Percentiles rank a stretch among this genome's conserved stretches.
These are phyloP conservation scores for Pythium dissotocum DNA, from an alignment of 352 stramenopile species.

Conservation along the genomic window DNA sequence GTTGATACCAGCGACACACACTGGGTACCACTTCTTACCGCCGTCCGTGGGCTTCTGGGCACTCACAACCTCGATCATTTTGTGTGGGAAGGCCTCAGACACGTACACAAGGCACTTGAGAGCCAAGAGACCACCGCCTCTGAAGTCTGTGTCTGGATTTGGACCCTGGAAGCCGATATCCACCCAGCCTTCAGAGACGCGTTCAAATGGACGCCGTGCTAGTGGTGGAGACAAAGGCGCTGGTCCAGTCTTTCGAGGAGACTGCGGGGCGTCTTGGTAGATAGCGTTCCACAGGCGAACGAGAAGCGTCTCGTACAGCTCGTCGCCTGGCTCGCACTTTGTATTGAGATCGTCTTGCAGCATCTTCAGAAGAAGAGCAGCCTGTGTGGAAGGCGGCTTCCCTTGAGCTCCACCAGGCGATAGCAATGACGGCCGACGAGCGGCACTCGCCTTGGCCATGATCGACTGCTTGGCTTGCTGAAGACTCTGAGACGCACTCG, in stretches of 20 bases:
- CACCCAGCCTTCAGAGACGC: conserved; percentile 61
- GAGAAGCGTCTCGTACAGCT: conserved; percentile 65
- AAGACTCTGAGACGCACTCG: conserved; percentile 36
- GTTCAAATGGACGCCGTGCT: conserved; percentile 36
- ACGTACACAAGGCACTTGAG: conserved; percentile 87
- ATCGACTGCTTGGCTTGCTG: conserved; percentile 38
- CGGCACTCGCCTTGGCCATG: conserved; percentile 29
- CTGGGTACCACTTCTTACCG: conserved; percentile 73
- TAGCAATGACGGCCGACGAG: conserved; percentile 7
- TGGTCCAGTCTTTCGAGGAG: conserved; percentile 14
- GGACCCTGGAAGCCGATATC: conserved; percentile 75
- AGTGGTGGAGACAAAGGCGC: not conserved
- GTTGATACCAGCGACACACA: conserved; percentile 84
- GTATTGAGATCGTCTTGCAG: conserved; percentile 66
- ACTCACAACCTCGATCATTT: conserved; percentile 66
- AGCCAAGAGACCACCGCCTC: conserved; percentile 71
- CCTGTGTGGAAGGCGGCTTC: conserved; percentile 38
- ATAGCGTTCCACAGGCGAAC: conserved; percentile 64
- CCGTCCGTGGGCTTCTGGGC: conserved; percentile 43
- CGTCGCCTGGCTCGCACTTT: conserved; percentile 61
- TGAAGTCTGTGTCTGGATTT: conserved; percentile 83
- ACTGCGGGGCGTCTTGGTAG: conserved; percentile 36
- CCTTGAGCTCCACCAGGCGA: not conserved
- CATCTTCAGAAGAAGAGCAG: conserved; percentile 40
- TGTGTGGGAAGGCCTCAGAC: conserved; percentile 68